Evolutionary conservation across 2,329 filamentous ascomycete species (phyloP), one percentile per base, ranked within the genome.

Genomic region (Trichoderma sp.): DNA sequence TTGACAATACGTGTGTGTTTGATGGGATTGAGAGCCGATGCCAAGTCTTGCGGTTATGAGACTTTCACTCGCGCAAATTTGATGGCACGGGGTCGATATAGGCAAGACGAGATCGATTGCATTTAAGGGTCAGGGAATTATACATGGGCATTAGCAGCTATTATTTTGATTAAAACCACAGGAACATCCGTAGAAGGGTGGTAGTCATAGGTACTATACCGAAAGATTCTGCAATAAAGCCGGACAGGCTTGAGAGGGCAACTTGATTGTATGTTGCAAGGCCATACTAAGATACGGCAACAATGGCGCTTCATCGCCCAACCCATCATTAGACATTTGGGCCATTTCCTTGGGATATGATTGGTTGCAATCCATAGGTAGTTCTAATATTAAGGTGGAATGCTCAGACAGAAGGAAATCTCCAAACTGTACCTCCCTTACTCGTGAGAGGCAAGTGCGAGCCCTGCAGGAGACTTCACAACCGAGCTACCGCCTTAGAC

Each of bases 1-100:
- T 93, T 77, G 91, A 93, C 79, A 93, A 93, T 82, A 92, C 90
- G 18, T 93, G 92, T 81, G 87, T 94, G 77, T 93, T 92, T 79
- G 92, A 93, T 85, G 92, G 92, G 27, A 91, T 93, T 77, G 86
- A 85, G 76, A 92, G 90, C 83, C 89, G 89, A 77, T 90, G 88
- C 79, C 89, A 91, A 81, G 87, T 91, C 71, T 83, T 91, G 79
- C 87, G 87, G 76, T 82, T 92, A 78, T 75, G 35, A 71, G 16
- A 29, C n/a, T 31, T 50, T 18, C 27, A 18, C 27, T 18, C 16
- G 5, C 14, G 9, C 16, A 18, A 14, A 35, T 7, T 24, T 35
- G n/a, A 50, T 18, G 18, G 9, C 3, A 31, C 0, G 12, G 8
- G 53, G 14, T 33, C 11, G 6, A 27, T 62, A 21, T 21, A 63